Base-by-base conservation (phyloP, 2,329 filamentous ascomycete genomes). In the Akanthomyces lecanii region DNA sequence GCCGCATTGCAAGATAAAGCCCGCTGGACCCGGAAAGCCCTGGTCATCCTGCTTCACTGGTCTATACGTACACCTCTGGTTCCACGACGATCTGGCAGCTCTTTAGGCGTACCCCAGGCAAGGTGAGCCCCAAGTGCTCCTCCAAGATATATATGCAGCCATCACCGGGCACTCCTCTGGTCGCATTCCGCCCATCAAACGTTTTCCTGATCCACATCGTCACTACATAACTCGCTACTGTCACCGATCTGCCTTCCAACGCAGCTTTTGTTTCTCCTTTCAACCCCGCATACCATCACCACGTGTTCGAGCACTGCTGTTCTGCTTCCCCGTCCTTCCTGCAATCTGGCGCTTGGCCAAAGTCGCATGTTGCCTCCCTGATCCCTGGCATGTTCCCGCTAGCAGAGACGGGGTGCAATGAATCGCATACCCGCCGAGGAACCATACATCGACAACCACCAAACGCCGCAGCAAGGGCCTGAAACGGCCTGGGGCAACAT, bases 61-160 rank as follows among this genome's bases (percentile, higher is more conserved):
- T 18, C 36, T 55, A 54, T 16, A 18, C 25, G 40, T 54, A 61
- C 59, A 61, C 59, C 51, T 36, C 33, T 48, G 59, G 28, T 28
- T 48, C 50, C 42, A 40, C 30, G 51, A 61, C 59, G 50, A 54
- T 38, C 59, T 54, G 16, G 16, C 25, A 38, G 59, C 30, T 51
- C 23, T 40, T 30, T 30, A 28, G 57, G 23, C 33, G 36, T 18
- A 48, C 25, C 42, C 18, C 38, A 42, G 38, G 18, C 21, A 8
- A 44, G 51, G 28, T 18, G 28, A 54, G 59, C 23, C 28, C 30
- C 11, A 14, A 55, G 12, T 45, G n/a, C 59, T 42, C 21, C 40
- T 10, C 40, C 30, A 61, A 52, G 50, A 54, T 61, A 61, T 61
- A 61, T 61, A 51, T 28, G 48, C 48, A 61, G 58, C 30, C 40